Base-by-base conservation (phyloP, 768 basidiomycete genomes). In the Auricularia sp. region DNA sequence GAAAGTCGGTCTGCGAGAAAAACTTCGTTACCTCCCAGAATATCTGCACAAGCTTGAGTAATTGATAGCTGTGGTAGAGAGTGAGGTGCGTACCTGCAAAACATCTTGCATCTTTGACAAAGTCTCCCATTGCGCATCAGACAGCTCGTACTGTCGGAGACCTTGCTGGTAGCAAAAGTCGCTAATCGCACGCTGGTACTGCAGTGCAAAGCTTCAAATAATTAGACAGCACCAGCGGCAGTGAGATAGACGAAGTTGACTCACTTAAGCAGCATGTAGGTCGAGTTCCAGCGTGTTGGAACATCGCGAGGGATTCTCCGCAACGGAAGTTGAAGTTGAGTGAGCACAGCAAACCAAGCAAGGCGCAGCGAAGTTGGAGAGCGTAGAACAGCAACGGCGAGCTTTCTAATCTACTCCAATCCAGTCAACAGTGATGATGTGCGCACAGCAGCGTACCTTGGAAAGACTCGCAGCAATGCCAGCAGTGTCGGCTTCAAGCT, bases 261-360 rank as follows among this genome's bases (percentile, higher is more conserved):
- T 73, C 1, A 68, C 36, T 12, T 47, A 1, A 80, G 65, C 77
- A 81, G 78, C 58, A 77, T 68, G 54, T 68, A 77, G 0, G 74
- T 77, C 5, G 74, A 77, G 53, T 78, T 77, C 78, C 77, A 79
- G 0, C 72, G 65, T 0, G 77, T 79, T 2, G 64, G 21, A 1
- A 80, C 74, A 65, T 81, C 75, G 1, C 74, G 70, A 1, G 78
- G 78, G 66, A 79, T 75, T n/a, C 72, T 70, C 2, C 68, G 64
- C 0, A n/a, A 10, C 1, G 59, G 3, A 3, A 75, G 62, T 0
- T 68, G 39, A 4, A 66, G 53, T 1, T 69, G 65, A 1, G 67
- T 10, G 0, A 75, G 59, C 4, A 56, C 64, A 0, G 43, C 16
- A 1, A 67, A 61, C 76, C 77, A 78, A 12, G 61, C 54, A 1